These are phyloP conservation scores for Coelastrella sp. DNA, from an alignment of 139 green algal genomes.

Conservation along the genomic window DNA sequence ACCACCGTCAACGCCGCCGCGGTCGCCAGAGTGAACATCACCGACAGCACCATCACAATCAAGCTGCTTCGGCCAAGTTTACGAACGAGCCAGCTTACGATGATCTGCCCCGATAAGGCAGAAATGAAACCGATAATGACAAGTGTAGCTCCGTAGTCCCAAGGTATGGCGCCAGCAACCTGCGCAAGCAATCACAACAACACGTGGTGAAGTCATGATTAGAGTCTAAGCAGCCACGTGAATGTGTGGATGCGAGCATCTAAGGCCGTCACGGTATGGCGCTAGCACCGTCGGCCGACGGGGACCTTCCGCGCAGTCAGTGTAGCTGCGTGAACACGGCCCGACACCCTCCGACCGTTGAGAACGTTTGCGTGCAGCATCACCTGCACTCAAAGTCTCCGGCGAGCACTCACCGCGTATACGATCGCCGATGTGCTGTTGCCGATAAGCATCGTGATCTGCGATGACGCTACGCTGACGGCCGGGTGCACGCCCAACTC, in stretches of 20 bases:
- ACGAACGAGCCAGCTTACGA: neutral
- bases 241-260: too few relatives aligned
- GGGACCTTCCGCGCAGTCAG: too few relatives aligned
- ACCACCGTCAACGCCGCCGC: conserved; percentile 10
- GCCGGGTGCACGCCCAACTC: conserved; percentile 69
- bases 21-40: conserved; percentile 11
- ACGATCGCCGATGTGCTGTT: conserved; percentile 39
- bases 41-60: conserved; percentile 25
- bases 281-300: too few relatives aligned
- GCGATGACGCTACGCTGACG: conserved; percentile 60
- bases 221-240: too few relatives aligned
- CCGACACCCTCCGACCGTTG: too few relatives aligned
- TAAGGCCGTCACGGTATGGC: too few relatives aligned
- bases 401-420: neutral
- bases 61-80: conserved; percentile 7
- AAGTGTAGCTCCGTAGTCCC: conserved; percentile 38
- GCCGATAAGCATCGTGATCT: conserved; percentile 22
- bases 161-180: conserved; percentile 1
- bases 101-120: conserved; percentile 3
- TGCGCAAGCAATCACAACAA: too few relatives aligned
- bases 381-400: too few relatives aligned
- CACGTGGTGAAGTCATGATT: too few relatives aligned
- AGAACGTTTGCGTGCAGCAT: too few relatives aligned
- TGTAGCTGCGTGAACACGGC: too few relatives aligned
- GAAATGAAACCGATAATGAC: neutral